Evolutionary conservation across 768 basidiomycete genomes (phyloP), one percentile per base, ranked within the genome.

Genomic region (Phlebiopsis gigantea): DNA sequence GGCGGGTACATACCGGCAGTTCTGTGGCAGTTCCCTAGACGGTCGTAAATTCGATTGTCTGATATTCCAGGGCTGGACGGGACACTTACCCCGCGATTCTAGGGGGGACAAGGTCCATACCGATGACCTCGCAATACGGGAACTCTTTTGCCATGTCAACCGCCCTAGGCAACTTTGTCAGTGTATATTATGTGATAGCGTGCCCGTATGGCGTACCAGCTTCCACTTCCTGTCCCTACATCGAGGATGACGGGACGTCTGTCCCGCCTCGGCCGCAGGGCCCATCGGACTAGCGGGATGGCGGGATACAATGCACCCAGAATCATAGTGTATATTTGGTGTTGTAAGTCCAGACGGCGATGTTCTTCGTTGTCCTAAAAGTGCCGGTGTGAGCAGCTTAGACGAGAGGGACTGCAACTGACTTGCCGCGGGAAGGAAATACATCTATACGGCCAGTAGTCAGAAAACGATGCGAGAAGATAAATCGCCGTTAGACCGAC

Each of bases 191-290:
- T 3, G 5, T 2, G 26, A 14, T 24, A 34, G 26, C 24, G 15
- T 25, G 21, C 19, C n/a, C 19, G 25, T 9, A n/a, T 14, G 29
- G 19, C 21, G 34, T n/a, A 69, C 71, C 71, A 72, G 31, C 67
- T 69, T 31, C 71, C 69, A 42, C 69, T 69, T n/a, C 69, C 69
- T 9, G 68, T 67, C 6, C 71, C 69, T 21, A 71, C 64, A 46
- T 72, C 71, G 14, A 70, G 53, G 21, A 69, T 63, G 2, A 61
- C 57, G 17, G 69, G 69, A 1, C 53, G 52, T 31, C 61, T 62
- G 46, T 65, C 62, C 17, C 51, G 57, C 19, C 69, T 63, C 9
- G 67, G 68, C 14, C 64, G 61, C 6, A 72, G 61, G 5, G 69
- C 68, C 53, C 61, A 55, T 39, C 64, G 62, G 39, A 72, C 70